Conservation (phyloP, 148 eudicot species). For the Pharnaceum exiguum region DNA sequence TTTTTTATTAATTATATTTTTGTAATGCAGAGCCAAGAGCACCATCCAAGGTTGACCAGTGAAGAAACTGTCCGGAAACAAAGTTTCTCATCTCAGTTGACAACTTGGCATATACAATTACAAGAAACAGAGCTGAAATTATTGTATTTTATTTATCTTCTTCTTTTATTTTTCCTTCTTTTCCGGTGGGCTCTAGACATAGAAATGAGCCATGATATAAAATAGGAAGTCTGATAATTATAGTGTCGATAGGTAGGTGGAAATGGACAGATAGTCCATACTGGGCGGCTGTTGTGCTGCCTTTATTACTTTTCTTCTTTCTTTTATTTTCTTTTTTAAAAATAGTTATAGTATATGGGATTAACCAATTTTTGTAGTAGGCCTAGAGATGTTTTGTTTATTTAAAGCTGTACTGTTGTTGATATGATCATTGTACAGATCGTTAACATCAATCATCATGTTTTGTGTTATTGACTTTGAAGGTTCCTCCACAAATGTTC, state of each 20-base stretch:
- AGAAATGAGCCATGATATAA: not conserved
- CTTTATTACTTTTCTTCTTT: not conserved
- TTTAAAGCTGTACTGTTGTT: not conserved
- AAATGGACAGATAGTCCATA: not conserved
- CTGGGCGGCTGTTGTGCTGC: conserved; percentile 1
- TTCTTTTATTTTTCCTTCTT: not conserved
- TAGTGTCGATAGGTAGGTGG: not conserved
- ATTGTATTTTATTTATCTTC: not conserved
- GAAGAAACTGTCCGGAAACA: not conserved
- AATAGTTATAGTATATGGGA: not conserved
- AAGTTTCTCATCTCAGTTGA: conserved; percentile 1
- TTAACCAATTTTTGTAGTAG: not conserved
- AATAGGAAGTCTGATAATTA: not conserved
- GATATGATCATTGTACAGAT: conserved; percentile 4
- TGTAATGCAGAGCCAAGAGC: conserved; percentile 37
- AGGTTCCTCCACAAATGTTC: too few species aligned
- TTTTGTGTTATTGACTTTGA: too few species aligned
- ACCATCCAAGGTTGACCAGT: conserved; percentile 12
- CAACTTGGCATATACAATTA: not conserved
- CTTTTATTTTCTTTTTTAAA: not conserved
- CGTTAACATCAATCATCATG: not conserved
- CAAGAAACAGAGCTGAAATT: not conserved
- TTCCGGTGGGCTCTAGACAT: too few species aligned
- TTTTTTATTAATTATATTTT: not conserved
- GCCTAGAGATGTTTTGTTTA: not conserved